Evolutionary conservation across 2,329 filamentous ascomycete species (phyloP).

Genomic region (Paraphoma sp.): DNA sequence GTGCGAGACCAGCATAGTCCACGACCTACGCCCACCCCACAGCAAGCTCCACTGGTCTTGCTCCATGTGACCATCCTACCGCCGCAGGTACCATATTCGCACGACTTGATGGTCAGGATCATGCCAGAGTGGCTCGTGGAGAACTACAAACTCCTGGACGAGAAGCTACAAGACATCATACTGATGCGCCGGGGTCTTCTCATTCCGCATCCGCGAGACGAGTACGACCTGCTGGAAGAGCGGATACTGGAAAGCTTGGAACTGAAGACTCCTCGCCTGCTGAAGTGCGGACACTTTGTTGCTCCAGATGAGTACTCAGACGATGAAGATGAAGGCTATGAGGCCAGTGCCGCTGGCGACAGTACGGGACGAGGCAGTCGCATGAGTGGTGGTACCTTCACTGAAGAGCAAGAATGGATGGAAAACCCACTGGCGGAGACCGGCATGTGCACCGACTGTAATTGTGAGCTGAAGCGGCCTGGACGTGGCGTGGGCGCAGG

Average conservation of each 20-base stretch:
- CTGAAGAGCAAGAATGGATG: slow-evolving; percentile 35
- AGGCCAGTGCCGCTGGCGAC: slow-evolving; percentile 42
- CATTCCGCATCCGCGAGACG: slow-evolving; percentile 78
- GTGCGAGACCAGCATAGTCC: slow-evolving; percentile 36
- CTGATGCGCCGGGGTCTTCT: slow-evolving; percentile 73
- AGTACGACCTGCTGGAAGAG: slow-evolving; percentile 82
- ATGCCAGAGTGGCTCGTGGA: slow-evolving; percentile 60
- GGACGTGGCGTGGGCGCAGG: slow-evolving; percentile 45
- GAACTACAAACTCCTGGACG: slow-evolving; percentile 71
- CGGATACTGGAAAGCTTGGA: slow-evolving; percentile 77
- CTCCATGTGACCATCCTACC: slow-evolving; percentile 80
- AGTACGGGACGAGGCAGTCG: slow-evolving; percentile 42
- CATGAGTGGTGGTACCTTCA: slow-evolving; percentile 45
- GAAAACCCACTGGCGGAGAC: slow-evolving; percentile 32
- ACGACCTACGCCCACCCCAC: slow-evolving; percentile 35
- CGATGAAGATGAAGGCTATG: slow-evolving; percentile 44
- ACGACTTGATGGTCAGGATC: slow-evolving; percentile 56
- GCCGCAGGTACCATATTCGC: slow-evolving; percentile 67
- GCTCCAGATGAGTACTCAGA: slow-evolving; percentile 45
- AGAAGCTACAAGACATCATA: slow-evolving; percentile 75
- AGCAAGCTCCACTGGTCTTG: slow-evolving; percentile 73
- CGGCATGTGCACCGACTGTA: slow-evolving; percentile 59
- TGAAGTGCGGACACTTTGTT: slow-evolving; percentile 79
- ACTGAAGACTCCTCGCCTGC: slow-evolving; percentile 71
- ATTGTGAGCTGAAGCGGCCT: slow-evolving; percentile 45